Base-by-base conservation (phyloP, 495 filamentous ascomycete genomes). In the Aspergillus biplanus region DNA sequence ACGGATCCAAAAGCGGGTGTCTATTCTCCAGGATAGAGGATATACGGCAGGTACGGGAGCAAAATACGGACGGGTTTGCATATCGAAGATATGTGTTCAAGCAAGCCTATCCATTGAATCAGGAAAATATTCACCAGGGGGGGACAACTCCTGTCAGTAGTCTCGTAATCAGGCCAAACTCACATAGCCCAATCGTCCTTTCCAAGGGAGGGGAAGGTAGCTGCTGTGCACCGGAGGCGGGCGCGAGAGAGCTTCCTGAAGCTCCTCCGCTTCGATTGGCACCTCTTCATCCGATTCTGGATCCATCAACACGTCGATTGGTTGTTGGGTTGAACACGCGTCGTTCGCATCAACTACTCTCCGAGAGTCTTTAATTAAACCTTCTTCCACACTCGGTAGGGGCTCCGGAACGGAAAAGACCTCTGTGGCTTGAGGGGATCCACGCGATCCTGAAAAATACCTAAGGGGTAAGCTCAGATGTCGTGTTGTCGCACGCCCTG, bases 51-150 rank as follows among this genome's bases (percentile, higher is more conserved):
- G 93, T 97, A 31, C 94, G 85, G 3, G 95, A 97, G 71, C 87
- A 90, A 76, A 97, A 98, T 9, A 97, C 87, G 0, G 94, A 87
- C 15, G 92, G 91, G 63, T 90, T 94, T 0, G 92, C 89, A 56
- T 85, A 85, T 46, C 95, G 90, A 4, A 99, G 86, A 73, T 99
- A 97, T 0, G 93, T 98, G 72, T 94, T 94, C 27, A 99, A 81
- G 71, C 92, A 97, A 27, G 93, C 92, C 90, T 92, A 56, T 6
- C 21, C 21, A 27, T 27, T 27, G 39, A 21, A 0, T 33, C 13
- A 33, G 65, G 18, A 70, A 74, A 69, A 69, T 69, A 60, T 62
- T 9, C 58, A 46, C 3, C 9, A 42, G 15, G 3, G 37, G n/a
- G 35, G 7, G 0, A 8, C 12, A 33, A 16, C 7, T 21, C 54